Conservation (phyloP, 495 filamentous ascomycete species). For the Barbatosphaeria neglecta region DNA sequence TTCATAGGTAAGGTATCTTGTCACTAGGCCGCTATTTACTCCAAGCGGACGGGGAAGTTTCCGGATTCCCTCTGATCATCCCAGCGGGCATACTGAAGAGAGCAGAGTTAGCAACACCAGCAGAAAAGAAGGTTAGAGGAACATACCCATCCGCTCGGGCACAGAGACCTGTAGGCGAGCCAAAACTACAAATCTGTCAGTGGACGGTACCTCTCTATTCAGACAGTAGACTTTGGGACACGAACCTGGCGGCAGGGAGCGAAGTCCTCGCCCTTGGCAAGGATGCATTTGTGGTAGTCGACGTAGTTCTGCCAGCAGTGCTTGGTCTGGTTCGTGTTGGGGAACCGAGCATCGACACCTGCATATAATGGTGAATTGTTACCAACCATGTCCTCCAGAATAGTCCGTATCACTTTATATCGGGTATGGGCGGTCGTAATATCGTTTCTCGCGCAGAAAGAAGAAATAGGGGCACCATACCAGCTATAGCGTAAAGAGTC, state of each 20-base stretch:
- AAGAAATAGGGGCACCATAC: constrained; percentile 34
- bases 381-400: neutral
- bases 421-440: neutral
- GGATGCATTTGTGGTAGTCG: constrained; percentile 99
- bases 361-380: too few species aligned
- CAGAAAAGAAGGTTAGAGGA: neutral
- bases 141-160: constrained; percentile 66
- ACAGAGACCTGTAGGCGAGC: constrained; percentile 90
- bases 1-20: too few species aligned
- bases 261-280: constrained; percentile 98
- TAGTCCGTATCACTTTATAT: neutral
- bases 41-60: constrained; percentile 72
- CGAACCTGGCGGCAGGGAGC: constrained; percentile 86
- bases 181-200: constrained; percentile 54
- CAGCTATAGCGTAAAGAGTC: constrained; percentile 23
- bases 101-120: neutral
- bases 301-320: constrained; percentile 99
- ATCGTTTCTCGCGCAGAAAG: neutral
- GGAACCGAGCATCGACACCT: constrained; percentile 99
- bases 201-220: neutral
- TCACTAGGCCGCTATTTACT: constrained; percentile 24
- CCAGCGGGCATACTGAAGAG: constrained; percentile 65
- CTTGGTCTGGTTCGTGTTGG: constrained; percentile 90
- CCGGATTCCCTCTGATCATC: constrained; percentile 92
- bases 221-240: neutral